Conservation (phyloP, 768 basidiomycete species). For the Suillus subalutaceus region DNA sequence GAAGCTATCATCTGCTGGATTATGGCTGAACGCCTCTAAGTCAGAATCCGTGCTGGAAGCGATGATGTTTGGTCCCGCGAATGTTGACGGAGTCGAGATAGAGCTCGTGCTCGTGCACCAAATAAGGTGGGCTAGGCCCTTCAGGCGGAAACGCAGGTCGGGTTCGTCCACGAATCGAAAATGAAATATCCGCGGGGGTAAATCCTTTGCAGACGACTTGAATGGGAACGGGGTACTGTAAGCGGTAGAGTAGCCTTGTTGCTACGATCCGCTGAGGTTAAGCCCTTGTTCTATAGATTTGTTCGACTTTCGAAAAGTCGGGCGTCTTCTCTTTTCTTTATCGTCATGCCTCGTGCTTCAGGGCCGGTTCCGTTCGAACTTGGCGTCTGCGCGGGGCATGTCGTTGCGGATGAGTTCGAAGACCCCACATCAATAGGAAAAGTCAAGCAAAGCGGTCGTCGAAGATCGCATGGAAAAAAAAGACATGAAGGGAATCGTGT, state of each 20-base stretch:
- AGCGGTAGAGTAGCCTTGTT: constrained; percentile 79
- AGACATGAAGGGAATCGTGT: neutral
- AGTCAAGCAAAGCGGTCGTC: neutral
- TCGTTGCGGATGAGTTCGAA: neutral
- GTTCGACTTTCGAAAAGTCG: constrained; percentile 45
- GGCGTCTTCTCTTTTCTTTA: constrained; percentile 1
- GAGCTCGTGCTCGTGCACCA: constrained; percentile 65
- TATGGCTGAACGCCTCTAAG: constrained; percentile 87
- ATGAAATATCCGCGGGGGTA: constrained; percentile 69
- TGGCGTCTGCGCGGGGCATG: neutral
- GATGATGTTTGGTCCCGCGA: constrained; percentile 69
- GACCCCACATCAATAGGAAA: neutral
- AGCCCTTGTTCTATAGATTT: constrained; percentile 73
- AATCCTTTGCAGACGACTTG: constrained; percentile 82
- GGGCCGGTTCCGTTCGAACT: neutral
- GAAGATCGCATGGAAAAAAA: neutral
- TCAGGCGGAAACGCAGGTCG: constrained; percentile 51
- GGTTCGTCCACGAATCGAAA: constrained; percentile 55
- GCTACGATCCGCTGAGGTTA: constrained; percentile 79
- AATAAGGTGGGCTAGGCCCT: constrained; percentile 54
- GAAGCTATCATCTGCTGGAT: constrained; percentile 84
- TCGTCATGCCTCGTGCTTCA: neutral
- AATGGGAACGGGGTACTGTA: constrained; percentile 76
- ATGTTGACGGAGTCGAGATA: constrained; percentile 36
- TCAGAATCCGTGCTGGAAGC: constrained; percentile 79